These are phyloP conservation scores for Phlebiopsis flavidoalba DNA, from an alignment of 768 basidiomycete species.

Conservation along the genomic window DNA sequence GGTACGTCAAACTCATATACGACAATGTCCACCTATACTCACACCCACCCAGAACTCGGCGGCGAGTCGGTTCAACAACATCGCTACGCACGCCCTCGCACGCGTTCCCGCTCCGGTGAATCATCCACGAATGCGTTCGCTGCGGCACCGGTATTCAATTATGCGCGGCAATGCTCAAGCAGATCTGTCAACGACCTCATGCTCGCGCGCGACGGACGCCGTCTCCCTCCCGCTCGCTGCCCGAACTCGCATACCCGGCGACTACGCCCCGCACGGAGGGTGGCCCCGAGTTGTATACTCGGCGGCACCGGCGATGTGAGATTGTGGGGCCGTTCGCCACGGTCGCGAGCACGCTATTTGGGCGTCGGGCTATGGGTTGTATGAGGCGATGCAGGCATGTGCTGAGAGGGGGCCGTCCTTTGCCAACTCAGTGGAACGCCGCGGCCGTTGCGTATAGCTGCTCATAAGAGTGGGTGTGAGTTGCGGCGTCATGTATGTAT, in stretches of 20 bases:
- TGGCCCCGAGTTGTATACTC: neutral
- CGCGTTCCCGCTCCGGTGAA: constrained; percentile 29
- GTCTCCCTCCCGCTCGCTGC: neutral
- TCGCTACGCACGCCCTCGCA: constrained; percentile 18
- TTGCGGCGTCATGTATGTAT: no score
- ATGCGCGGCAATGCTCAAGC: constrained; percentile 17
- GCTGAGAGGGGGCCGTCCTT: no score
- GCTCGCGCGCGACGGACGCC: neutral
- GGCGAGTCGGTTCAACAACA: constrained; percentile 25
- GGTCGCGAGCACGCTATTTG: neutral
- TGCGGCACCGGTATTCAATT: constrained; percentile 24
- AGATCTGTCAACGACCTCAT: constrained; percentile 9
- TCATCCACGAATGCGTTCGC: constrained; percentile 29
- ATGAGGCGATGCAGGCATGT: constrained; percentile 8
- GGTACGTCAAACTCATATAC: constrained; percentile 26
- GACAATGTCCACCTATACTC: neutral
- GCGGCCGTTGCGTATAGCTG: no score
- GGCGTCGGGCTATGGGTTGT: neutral
- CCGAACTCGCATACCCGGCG: neutral
- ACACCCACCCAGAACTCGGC: constrained; percentile 22
- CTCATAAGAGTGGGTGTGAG: no score
- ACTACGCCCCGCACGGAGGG: neutral
- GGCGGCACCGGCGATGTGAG: neutral
- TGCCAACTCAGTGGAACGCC: no score
- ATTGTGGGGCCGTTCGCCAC: no score